These are phyloP conservation scores for Amanita rubescens DNA, from an alignment of 768 basidiomycete genomes.

Conservation along the genomic window DNA sequence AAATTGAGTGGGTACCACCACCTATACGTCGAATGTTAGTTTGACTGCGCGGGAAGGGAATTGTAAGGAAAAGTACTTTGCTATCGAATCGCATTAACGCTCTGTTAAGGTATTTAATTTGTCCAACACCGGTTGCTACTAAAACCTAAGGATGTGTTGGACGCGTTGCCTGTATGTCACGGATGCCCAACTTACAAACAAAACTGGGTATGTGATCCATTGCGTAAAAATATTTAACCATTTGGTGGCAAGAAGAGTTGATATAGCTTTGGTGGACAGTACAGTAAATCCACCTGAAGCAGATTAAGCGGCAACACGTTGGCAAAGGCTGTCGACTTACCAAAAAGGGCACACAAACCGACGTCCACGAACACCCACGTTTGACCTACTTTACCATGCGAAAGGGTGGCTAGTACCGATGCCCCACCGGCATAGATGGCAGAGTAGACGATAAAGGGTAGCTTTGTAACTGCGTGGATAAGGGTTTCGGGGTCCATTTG, in stretches of 20 bases:
- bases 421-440: constrained; percentile 51
- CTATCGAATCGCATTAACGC: constrained; percentile 91
- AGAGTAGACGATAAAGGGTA: constrained; percentile 71
- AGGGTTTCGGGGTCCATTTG: constrained; percentile 63
- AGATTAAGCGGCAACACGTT: background rate
- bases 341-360: constrained; percentile 80
- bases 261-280: constrained; percentile 86
- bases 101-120: constrained; percentile 77
- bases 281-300: constrained; percentile 85
- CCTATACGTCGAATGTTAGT: constrained; percentile 30
- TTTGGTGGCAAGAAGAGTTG: constrained; percentile 73
- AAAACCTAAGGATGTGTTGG: constrained; percentile 44
- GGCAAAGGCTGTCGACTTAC: constrained; percentile 26
- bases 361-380: constrained; percentile 79
- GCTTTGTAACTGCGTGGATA: constrained; percentile 59
- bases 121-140: constrained; percentile 66
- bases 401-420: constrained; percentile 55
- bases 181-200: constrained; percentile 44
- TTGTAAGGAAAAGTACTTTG: constrained; percentile 43
- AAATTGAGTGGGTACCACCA: constrained; percentile 93
- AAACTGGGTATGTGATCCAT: constrained; percentile 78
- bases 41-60: background rate
- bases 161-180: background rate
- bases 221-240: constrained; percentile 71
- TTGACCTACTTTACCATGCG: constrained; percentile 54